Evolutionary conservation across 176 grass and related monocot species (phyloP), one percentile per base, ranked within the genome.

Genomic region (Rhynchospora pubera): DNA sequence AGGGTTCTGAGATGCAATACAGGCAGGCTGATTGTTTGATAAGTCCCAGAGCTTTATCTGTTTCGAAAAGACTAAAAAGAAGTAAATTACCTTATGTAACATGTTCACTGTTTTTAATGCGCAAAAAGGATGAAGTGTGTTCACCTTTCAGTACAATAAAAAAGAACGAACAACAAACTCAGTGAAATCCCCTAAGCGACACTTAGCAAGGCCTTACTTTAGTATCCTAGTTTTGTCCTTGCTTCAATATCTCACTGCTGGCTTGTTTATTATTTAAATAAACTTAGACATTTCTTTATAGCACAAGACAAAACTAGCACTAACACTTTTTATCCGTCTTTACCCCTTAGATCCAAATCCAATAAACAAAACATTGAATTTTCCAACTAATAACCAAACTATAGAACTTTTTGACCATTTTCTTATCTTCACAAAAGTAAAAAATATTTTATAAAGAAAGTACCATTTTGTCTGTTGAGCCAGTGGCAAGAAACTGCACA

Each of bases 401-500:
- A 56, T 43, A 68, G 14, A 9, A 4, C 4, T 4, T n/a, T 61
- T 61, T 68, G 5, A 5, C 32, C 65, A 34, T 26, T n/a, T n/a
- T 43, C 65, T 68, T 68, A 68, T 68, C 12, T 80, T 45, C 15
- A 63, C 46, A 21, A 84, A 77, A 46, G 30, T 6, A 60, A 84
- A 58, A 42, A 60, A 77, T 59, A 48, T 28, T 57, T 77, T 12
- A 50, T 12, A 75, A 57, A 60, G 18, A 23, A 84, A 75, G 14
- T 77, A 90, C 89, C 89, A 69, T 90, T 67, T 90, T 90, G 80
- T 90, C 89, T 19, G 62, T 84, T 82, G 89, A 90, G 59, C 77
- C 89, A 0, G 89, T 90, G 62, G 88, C 88, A 82, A 90, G 85
- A 67, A 90, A 61, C 85, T 87, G 85, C 82, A 82, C 34, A 67